phyloP scores from a whole-genome alignment of 352 stramenopile genomes.

The Elongisporangium anandrum region DNA sequence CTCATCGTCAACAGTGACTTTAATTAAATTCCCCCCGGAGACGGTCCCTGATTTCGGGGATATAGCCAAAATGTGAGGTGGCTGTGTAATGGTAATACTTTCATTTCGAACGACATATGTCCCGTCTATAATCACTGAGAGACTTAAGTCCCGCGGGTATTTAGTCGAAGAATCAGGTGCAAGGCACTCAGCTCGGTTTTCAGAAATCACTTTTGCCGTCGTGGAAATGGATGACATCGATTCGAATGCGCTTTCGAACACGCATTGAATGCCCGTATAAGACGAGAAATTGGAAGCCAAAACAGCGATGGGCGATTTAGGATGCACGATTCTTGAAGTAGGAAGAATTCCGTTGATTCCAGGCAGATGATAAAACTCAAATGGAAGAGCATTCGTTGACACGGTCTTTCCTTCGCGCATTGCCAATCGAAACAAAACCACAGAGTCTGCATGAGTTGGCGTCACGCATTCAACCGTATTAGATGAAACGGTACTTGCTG shows the following conservation, averaged over 20 bases:
- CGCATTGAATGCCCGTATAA: constrained; percentile 17
- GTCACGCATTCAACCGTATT: constrained; percentile 20
- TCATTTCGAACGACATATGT: constrained; percentile 13
- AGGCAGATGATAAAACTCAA: constrained; percentile 22
- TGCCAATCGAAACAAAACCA: constrained; percentile 22
- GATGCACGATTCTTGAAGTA: constrained; percentile 25
- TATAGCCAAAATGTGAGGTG: neutral
- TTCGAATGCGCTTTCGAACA: constrained; percentile 8
- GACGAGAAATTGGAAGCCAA: constrained; percentile 12
- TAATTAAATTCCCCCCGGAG: neutral
- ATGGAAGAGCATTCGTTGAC: constrained; percentile 34
- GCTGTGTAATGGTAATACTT: constrained; percentile 6
- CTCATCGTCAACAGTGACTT: constrained; percentile 1
- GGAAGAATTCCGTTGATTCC: constrained; percentile 14
- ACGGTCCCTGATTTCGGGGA: neutral
- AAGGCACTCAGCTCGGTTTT: constrained; percentile 3
- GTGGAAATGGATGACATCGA: neutral
- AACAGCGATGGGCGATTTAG: constrained; percentile 19
- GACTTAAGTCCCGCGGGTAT: neutral
- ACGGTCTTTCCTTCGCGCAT: constrained; percentile 9
- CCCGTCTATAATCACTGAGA: constrained; percentile 24
- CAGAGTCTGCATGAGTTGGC: constrained; percentile 13
- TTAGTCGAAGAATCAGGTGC: constrained; percentile 1
- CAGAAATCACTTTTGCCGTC: constrained; percentile 5
- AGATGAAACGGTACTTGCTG: neutral